These are phyloP conservation scores for Trichophyton rubrum DNA, from an alignment of 2,329 filamentous ascomycete genomes.

Conservation along the genomic window DNA sequence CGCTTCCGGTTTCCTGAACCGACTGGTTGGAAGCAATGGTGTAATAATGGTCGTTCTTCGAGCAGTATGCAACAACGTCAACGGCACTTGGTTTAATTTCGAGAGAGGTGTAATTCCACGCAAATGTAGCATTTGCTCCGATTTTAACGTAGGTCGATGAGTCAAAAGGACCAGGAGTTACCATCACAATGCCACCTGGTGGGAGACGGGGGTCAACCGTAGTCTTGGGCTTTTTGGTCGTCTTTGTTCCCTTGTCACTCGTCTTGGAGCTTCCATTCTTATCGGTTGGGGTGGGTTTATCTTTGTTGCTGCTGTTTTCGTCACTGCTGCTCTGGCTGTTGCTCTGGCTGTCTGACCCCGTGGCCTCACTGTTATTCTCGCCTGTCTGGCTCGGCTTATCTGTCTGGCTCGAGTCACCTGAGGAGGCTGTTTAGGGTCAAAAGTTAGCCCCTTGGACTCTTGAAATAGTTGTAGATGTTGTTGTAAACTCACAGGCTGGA, in stretches of 20 bases:
- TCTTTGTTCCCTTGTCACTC: constrained; percentile 15
- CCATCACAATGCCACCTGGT: constrained; percentile 49
- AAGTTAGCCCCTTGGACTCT: not conserved
- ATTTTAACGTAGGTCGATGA: constrained; percentile 52
- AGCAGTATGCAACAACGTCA: constrained; percentile 51
- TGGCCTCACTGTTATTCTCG: constrained; percentile 12
- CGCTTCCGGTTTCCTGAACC: constrained; percentile 38
- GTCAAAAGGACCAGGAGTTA: constrained; percentile 42
- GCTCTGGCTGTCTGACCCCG: constrained; percentile 12
- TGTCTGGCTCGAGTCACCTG: not conserved
- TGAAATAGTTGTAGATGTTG: not conserved
- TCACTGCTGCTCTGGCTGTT: constrained; percentile 11
- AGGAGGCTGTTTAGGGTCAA: not conserved
- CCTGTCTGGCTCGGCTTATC: constrained; percentile 10
- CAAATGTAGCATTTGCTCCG: constrained; percentile 49
- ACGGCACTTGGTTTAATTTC: constrained; percentile 45
- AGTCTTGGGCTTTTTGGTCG: constrained; percentile 17
- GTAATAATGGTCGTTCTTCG: constrained; percentile 46
- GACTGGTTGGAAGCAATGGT: constrained; percentile 50
- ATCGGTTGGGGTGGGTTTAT: constrained; percentile 9
- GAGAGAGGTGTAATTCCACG: constrained; percentile 57
- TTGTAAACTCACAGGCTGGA: too few relatives aligned
- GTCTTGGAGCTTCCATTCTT: constrained; percentile 6
- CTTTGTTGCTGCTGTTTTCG: not conserved
- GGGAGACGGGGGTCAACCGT: constrained; percentile 41